phyloP scores from a whole-genome alignment of 352 stramenopile species.

The Plasmopara halstedii region DNA sequence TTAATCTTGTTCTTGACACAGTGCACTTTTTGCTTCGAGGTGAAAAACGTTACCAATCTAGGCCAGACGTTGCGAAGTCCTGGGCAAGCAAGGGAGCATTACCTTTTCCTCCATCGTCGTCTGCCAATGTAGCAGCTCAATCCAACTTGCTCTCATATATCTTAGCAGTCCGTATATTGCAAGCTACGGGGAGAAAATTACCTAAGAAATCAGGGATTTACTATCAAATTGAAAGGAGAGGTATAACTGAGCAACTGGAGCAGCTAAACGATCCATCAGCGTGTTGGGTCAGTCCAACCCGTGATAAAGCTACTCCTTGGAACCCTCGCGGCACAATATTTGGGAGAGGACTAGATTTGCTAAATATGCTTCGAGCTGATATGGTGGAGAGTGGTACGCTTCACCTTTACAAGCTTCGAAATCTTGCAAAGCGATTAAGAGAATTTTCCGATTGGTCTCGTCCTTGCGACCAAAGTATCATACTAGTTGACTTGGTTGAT shows the following conservation, averaged over 20 bases:
- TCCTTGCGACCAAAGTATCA: conserved; percentile 35
- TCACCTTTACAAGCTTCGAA: conserved; percentile 66
- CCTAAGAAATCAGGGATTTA: conserved; percentile 50
- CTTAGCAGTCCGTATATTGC: conserved; percentile 62
- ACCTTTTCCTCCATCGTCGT: not conserved
- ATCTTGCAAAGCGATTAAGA: conserved; percentile 53
- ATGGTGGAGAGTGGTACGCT: conserved; percentile 74
- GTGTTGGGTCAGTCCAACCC: conserved; percentile 21
- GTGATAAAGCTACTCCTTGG: conserved; percentile 3
- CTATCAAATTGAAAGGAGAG: conserved; percentile 74
- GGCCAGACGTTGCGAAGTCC: not conserved
- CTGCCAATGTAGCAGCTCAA: conserved; percentile 6
- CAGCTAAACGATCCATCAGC: conserved; percentile 38
- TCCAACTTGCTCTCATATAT: conserved; percentile 53
- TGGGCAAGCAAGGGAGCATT: not conserved
- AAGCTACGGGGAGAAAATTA: conserved; percentile 62
- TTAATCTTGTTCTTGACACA: conserved; percentile 59
- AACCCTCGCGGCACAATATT: conserved; percentile 43
- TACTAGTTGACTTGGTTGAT: conserved; percentile 65
- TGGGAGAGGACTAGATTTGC: conserved; percentile 34
- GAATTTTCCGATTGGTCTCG: conserved; percentile 25
- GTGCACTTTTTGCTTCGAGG: conserved; percentile 64
- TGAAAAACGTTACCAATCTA: conserved; percentile 14
- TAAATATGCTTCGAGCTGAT: conserved; percentile 50
- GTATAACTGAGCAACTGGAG: conserved; percentile 70